These are phyloP conservation scores for Protostelium mycophagum DNA, from an alignment of 78 protist species.

Conservation along the genomic window DNA sequence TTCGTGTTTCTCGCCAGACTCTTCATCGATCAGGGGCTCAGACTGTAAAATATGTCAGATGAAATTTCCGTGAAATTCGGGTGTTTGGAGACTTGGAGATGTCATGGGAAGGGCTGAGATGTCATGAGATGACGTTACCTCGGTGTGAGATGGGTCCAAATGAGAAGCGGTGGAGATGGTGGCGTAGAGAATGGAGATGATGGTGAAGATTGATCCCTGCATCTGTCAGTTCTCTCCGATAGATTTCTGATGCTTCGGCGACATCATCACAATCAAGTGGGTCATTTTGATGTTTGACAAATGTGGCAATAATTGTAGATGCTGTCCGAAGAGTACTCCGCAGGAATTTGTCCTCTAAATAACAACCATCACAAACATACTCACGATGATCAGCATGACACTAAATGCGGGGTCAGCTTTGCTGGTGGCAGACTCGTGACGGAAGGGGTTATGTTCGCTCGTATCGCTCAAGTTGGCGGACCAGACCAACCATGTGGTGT, in stretches of 20 bases:
- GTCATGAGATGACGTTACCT: too few species aligned
- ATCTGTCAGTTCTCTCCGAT: not conserved
- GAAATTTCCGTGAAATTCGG: too few species aligned
- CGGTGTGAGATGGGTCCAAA: not conserved
- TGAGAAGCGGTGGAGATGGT: constrained; percentile 7
- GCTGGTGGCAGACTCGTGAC: not conserved
- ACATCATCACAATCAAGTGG: not conserved
- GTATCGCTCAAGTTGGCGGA: constrained; percentile 56
- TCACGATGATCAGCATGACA: not conserved
- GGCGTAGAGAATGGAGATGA: constrained; percentile 53
- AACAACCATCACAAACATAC: too few species aligned
- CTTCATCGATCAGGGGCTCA: constrained; percentile 6
- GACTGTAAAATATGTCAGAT: too few species aligned
- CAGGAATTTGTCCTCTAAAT: not conserved
- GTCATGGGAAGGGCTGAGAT: too few species aligned
- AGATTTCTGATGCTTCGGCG: not conserved
- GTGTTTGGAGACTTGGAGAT: too few species aligned
- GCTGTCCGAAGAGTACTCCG: too few species aligned
- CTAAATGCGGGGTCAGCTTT: not conserved
- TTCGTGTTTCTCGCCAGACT: not conserved
- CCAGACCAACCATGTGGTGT: constrained; percentile 63
- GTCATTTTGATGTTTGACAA: too few species aligned
- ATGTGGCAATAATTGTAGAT: too few species aligned
- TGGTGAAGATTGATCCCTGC: constrained; percentile 49
- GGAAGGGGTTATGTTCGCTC: not conserved